phyloP scores from a whole-genome alignment of 192 early-diverging fungal species.

The Podochytrium sp. region DNA sequence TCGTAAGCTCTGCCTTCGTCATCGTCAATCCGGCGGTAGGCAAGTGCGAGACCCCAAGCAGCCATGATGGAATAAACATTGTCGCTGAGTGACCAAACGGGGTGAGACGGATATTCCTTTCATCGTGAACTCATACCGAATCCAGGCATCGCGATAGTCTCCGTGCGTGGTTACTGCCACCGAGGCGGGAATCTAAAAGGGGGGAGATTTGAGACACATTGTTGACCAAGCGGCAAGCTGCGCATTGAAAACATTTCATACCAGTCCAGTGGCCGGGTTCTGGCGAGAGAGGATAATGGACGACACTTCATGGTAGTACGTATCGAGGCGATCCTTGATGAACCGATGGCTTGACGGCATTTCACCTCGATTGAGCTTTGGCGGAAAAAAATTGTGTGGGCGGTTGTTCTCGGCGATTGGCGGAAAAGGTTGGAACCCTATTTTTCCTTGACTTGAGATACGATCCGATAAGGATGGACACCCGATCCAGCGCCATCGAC shows the following conservation, averaged over 20 bases:
- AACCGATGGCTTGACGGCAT: slow-evolving; percentile 12
- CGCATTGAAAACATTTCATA: slow-evolving; percentile 7
- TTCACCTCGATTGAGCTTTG: background rate
- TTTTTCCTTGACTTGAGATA: too few relatives aligned
- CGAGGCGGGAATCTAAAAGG: slow-evolving; percentile 74
- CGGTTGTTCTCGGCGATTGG: background rate
- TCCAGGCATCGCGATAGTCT: slow-evolving; percentile 90
- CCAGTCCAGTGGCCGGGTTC: slow-evolving; percentile 79
- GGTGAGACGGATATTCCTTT: background rate
- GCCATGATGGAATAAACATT: slow-evolving; percentile 88
- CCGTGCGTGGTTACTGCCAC: slow-evolving; percentile 87
- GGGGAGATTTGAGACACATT: background rate
- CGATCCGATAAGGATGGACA: too few relatives aligned
- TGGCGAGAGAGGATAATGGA: slow-evolving; percentile 78
- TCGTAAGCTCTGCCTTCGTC: slow-evolving; percentile 80
- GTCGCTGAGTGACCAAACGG: slow-evolving; percentile 56
- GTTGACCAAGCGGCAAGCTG: background rate
- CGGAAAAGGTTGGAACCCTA: too few relatives aligned
- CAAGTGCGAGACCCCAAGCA: slow-evolving; percentile 81
- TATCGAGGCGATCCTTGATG: slow-evolving; percentile 60
- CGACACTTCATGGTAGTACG: slow-evolving; percentile 75
- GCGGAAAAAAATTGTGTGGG: background rate
- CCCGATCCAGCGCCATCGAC: background rate
- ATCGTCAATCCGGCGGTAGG: slow-evolving; percentile 85
- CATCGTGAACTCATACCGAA: slow-evolving; percentile 67